Evolutionary conservation across 164 flowering plant species (phyloP).

Genomic region (Protea cynaroides): DNA sequence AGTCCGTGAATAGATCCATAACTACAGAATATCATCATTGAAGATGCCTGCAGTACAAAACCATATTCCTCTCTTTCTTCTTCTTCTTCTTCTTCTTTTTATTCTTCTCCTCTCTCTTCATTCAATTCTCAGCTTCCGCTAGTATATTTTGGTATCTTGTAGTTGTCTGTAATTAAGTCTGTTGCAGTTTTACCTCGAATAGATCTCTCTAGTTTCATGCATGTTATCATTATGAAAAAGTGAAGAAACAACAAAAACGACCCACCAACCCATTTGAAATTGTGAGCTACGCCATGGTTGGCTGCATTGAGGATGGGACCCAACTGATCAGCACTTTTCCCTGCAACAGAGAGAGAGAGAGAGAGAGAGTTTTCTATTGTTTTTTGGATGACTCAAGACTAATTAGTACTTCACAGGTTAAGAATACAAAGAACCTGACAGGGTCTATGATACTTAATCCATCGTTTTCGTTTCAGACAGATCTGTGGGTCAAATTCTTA

Average conservation of each 20-base stretch:
- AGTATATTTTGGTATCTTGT: not conserved
- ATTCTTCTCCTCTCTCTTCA: no score
- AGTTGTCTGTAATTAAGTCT: no score
- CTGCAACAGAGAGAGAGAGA: not conserved
- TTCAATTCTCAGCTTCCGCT: no score
- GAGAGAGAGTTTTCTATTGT: not conserved
- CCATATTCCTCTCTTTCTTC: no score
- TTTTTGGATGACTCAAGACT: constrained; percentile 1
- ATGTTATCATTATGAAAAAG: not conserved
- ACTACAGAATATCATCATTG: no score
- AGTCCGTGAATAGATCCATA: no score
- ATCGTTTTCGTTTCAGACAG: constrained; percentile 48
- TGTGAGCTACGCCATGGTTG: constrained; percentile 18
- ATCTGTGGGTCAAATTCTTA: constrained; percentile 47
- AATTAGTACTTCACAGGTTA: constrained; percentile 1
- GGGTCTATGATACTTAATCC: constrained; percentile 37
- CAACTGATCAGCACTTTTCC: constrained; percentile 7
- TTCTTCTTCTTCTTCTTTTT: no score
- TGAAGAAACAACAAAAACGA: constrained; percentile 10
- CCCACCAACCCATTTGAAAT: constrained; percentile 30
- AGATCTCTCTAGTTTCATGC: constrained; percentile 5
- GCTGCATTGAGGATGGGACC: constrained; percentile 24
- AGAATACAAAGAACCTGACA: constrained; percentile 41
- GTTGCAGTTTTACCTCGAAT: no score
- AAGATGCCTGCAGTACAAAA: no score